These are phyloP conservation scores for Lactarius trivialis DNA, from an alignment of 768 basidiomycete genomes.

Conservation along the genomic window DNA sequence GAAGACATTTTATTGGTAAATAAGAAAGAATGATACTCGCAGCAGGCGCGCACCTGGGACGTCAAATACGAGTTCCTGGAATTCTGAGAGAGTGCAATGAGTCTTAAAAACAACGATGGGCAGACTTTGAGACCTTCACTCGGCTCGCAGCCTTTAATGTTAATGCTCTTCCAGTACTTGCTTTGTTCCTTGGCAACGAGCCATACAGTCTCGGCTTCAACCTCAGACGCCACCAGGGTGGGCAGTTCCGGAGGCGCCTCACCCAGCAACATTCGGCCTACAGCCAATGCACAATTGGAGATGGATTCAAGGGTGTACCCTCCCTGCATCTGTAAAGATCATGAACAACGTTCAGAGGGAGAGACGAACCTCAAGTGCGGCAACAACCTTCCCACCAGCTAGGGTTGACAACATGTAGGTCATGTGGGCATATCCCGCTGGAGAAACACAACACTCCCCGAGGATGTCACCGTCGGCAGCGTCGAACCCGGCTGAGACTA, in stretches of 20 bases:
- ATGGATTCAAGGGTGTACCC: slow-evolving; percentile 93
- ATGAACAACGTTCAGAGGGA: background rate
- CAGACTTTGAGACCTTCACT: slow-evolving; percentile 49
- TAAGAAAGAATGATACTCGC: background rate
- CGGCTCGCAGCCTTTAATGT: slow-evolving; percentile 77
- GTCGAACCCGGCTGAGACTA: slow-evolving; percentile 98
- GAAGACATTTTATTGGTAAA: background rate
- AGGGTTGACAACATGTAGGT: slow-evolving; percentile 91
- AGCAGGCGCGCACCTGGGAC: slow-evolving; percentile 49
- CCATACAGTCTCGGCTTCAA: slow-evolving; percentile 85
- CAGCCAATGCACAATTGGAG: slow-evolving; percentile 80
- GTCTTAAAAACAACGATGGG: background rate
- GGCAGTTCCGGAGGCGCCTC: slow-evolving; percentile 74
- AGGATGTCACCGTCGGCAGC: slow-evolving; percentile 90
- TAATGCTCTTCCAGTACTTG: slow-evolving; percentile 85
- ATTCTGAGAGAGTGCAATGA: slow-evolving; percentile 35
- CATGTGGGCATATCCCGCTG: slow-evolving; percentile 96
- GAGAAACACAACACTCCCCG: slow-evolving; percentile 86
- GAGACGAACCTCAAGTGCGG: slow-evolving; percentile 81
- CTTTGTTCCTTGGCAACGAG: slow-evolving; percentile 83
- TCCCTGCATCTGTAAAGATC: slow-evolving; percentile 48
- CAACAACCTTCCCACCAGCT: slow-evolving; percentile 82
- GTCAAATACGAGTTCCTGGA: slow-evolving; percentile 55
- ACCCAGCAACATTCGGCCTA: slow-evolving; percentile 82
- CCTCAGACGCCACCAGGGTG: slow-evolving; percentile 66